Conservation (phyloP, 441 rosid genomes). For the Populus hybrid region DNA sequence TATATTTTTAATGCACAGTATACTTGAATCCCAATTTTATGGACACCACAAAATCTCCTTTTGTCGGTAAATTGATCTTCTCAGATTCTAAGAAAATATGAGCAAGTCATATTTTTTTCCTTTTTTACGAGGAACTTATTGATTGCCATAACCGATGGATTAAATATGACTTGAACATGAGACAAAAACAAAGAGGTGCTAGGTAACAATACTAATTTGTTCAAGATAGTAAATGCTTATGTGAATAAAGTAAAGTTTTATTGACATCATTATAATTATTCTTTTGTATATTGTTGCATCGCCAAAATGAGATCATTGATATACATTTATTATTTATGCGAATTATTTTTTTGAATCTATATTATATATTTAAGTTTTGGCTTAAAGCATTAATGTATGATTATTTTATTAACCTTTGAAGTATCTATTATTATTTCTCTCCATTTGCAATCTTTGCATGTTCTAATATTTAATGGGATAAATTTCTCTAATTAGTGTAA, state of each 20-base stretch:
- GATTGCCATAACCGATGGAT: no score
- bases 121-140: no score
- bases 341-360: neutral
- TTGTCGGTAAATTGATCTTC: no score
- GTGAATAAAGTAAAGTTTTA: neutral
- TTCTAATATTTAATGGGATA: conserved; percentile 9
- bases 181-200: no score
- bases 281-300: neutral
- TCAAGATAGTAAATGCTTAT: no score
- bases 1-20: no score
- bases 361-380: neutral
- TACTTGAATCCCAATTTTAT: no score
- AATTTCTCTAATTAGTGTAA: conserved; percentile 14
- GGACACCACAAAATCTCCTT: no score
- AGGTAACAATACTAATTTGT: no score
- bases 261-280: neutral
- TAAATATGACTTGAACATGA: no score
- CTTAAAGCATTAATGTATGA: neutral
- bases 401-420: neutral
- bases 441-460: neutral
- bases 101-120: no score
- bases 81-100: no score
- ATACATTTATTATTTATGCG: neutral
- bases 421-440: neutral
- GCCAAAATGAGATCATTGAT: conserved; percentile 9